phyloP scores from a whole-genome alignment of 305 asterid species.

The Fraxinus platypoda region DNA sequence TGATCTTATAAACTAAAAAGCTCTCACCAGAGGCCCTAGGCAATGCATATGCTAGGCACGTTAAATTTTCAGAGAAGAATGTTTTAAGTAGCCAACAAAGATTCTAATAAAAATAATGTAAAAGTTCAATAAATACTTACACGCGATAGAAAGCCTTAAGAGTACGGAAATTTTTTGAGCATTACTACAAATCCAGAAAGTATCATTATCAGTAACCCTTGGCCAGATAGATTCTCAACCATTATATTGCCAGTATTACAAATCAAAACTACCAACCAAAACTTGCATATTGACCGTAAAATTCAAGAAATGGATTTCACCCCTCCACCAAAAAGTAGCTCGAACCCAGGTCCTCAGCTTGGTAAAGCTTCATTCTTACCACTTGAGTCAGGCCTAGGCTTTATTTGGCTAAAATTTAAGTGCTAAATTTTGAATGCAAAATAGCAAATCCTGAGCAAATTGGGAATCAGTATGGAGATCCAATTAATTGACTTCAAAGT shows the following conservation, averaged over 20 bases:
- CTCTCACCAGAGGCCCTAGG: neutral
- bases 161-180: neutral
- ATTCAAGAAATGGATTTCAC: neutral
- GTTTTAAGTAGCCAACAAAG: neutral
- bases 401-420: neutral
- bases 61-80: neutral
- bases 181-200: slow-evolving; percentile 20
- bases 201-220: slow-evolving; percentile 12
- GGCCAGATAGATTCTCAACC: neutral
- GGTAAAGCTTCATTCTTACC: neutral
- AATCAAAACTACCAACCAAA: neutral
- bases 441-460: neutral
- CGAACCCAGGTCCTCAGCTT: neutral
- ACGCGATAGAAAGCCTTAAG: neutral
- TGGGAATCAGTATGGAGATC: neutral
- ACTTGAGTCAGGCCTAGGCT: neutral
- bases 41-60: neutral
- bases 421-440: neutral
- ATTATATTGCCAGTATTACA: neutral
- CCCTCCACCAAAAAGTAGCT: neutral
- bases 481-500: neutral
- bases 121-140: neutral
- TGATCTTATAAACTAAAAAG: neutral
- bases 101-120: neutral
- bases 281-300: neutral